These are phyloP conservation scores for Gossypium anomalum DNA, from an alignment of 345 rosid genomes.

Conservation along the genomic window DNA sequence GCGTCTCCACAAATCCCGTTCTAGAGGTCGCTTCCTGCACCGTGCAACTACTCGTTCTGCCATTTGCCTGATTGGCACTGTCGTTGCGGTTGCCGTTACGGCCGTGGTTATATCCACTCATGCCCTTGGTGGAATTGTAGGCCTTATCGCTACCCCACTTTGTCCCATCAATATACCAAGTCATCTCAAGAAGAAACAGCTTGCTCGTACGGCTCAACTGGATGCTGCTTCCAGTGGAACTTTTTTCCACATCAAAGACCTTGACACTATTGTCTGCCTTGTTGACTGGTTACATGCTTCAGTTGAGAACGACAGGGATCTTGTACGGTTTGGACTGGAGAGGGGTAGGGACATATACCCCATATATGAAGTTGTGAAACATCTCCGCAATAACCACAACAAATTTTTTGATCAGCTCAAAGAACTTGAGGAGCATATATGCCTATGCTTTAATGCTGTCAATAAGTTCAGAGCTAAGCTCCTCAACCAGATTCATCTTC, in stretches of 20 bases:
- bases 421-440: constrained; percentile 63
- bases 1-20: constrained; percentile 45
- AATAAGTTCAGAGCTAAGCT: constrained; percentile 56
- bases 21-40: constrained; percentile 45
- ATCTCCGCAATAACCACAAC: constrained; percentile 41
- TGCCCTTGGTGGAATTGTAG: constrained; percentile 44
- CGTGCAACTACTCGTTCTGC: constrained; percentile 43
- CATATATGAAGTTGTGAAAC: constrained; percentile 46
- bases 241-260: constrained; percentile 45
- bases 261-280: constrained; percentile 57
- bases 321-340: constrained; percentile 49
- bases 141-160: constrained; percentile 42
- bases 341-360: constrained; percentile 45
- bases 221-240: constrained; percentile 55
- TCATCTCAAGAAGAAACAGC: constrained; percentile 49
- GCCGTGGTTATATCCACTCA: constrained; percentile 49
- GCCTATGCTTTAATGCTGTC: constrained; percentile 52
- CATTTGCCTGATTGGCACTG: constrained; percentile 52
- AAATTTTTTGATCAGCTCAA: constrained; percentile 38
- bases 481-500: constrained; percentile 39
- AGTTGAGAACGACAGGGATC: constrained; percentile 46
- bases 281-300: constrained; percentile 43
- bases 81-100: constrained; percentile 33
- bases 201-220: constrained; percentile 51
- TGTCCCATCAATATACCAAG: constrained; percentile 39